Base-by-base conservation (phyloP, 208 protist species). In the Trypanosoma melophagium region DNA sequence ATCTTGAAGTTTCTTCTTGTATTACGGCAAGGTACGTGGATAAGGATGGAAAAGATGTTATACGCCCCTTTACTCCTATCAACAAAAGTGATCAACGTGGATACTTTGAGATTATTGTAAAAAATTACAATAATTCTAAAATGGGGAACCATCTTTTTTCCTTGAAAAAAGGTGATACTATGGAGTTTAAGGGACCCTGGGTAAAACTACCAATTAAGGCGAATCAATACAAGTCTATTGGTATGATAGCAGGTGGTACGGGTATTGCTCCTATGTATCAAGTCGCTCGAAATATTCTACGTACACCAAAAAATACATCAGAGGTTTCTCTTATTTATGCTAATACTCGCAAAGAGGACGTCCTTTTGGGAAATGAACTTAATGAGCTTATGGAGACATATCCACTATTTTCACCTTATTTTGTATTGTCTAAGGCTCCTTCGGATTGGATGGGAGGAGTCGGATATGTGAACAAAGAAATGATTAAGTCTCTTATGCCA, bases 201-300 rank as follows among this genome's bases (percentile, higher is more conserved):
- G 76, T 94, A 47, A 95, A 97, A 71, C 64, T 97, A 49, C 86
- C 89, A 10, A 94, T 97, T 65, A 83, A 84, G 63, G 49, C 86
- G 25, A 94, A 90, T 64, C 88, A 93, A 76, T 97, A 93, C 71
- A 94, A 96, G 59, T 67, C 79, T 9, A 93, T 98, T 72, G 94
- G 92, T 21, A 97, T 97, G 90, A 87, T 98, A 45, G 92, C 93
- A 16, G 93, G 91, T 40, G 96, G 93, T 42, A 97, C 94, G 8
- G 96, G 96, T 42, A 98, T 98, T 74, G 85, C 93, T 13, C 94
- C 96, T 0, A 96, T 98, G 90, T 95, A 95, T 62, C 96, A 98
- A 62, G 83, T 97, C 12, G 84, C 93, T 24, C 79, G 81, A 0
- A 90, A 93, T 63, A 67, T 97, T 24, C 68, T 96, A 24, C 65